Conservation (phyloP, 495 filamentous ascomycete genomes). For the Mycothermus thermophilus region DNA sequence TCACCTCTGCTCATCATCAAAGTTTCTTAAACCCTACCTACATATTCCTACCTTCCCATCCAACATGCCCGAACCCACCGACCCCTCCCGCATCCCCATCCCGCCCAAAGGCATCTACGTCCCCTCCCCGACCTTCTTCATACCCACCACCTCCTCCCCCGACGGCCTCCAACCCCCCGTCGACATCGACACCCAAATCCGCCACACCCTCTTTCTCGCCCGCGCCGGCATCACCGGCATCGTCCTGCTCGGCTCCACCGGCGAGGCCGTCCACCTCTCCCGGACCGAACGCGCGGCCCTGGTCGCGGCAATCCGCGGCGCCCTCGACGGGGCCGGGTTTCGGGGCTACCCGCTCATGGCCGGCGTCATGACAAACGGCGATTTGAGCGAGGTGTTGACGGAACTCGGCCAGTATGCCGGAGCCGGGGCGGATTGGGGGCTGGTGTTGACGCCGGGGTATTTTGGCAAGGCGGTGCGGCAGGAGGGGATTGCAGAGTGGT, state of each 20-base stretch:
- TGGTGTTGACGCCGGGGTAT: conserved; percentile 45
- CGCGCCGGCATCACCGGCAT: conserved; percentile 46
- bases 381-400: conserved; percentile 48
- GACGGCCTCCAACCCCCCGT: conserved; percentile 9
- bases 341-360: conserved; percentile 53
- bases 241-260: conserved; percentile 52
- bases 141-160: not conserved
- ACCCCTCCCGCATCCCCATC: conserved; percentile 2
- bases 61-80: not conserved
- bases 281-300: conserved; percentile 43
- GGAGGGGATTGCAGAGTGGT: conserved; percentile 41
- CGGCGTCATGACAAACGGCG: conserved; percentile 47
- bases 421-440: conserved; percentile 50
- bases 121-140: conserved; percentile 33
- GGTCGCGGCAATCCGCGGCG: conserved; percentile 38
- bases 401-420: conserved; percentile 41
- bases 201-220: conserved; percentile 51
- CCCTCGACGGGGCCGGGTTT: conserved; percentile 42
- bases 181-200: conserved; percentile 42
- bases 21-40: too few relatives aligned
- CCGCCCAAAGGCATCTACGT: conserved; percentile 32
- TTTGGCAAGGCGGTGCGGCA: conserved; percentile 37
- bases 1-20: too few relatives aligned
- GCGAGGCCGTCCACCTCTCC: conserved; percentile 54
- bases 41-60: not conserved